Conservation (phyloP, 2,329 filamentous ascomycete genomes). For the Cyanodermella asteris region DNA sequence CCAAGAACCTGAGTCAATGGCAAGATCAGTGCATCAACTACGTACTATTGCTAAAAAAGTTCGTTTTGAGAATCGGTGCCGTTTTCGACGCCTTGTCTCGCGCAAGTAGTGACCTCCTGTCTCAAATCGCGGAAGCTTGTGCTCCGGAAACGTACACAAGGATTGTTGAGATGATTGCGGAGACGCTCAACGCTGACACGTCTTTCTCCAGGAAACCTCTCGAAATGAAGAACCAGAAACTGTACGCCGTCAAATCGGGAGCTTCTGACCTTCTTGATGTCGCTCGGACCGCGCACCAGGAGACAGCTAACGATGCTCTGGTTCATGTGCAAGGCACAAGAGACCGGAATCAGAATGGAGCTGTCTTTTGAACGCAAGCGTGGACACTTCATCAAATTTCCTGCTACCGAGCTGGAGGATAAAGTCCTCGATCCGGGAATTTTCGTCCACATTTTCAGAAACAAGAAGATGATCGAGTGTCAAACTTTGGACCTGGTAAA, state of each 20-base stretch:
- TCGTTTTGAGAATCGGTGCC: slow-evolving; percentile 43
- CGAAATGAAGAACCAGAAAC: slow-evolving; percentile 72
- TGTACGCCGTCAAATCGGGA: slow-evolving; percentile 73
- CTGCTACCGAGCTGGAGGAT: slow-evolving; percentile 38
- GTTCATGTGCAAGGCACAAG: too few relatives aligned
- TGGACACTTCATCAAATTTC: slow-evolving; percentile 58
- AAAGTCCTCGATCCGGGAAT: slow-evolving; percentile 37
- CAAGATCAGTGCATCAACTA: slow-evolving; percentile 67
- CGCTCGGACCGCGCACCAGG: slow-evolving; percentile 71
- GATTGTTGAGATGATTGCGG: slow-evolving; percentile 42
- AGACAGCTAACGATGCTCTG: slow-evolving; percentile 62
- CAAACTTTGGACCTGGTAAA: slow-evolving; percentile 73
- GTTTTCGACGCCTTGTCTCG: slow-evolving; percentile 46
- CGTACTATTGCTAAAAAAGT: slow-evolving; percentile 68
- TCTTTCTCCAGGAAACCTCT: slow-evolving; percentile 56
- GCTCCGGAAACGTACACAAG: slow-evolving; percentile 36
- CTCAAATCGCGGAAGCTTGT: slow-evolving; percentile 49
- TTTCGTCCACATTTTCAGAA: slow-evolving; percentile 57
- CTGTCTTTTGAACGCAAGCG: too few relatives aligned
- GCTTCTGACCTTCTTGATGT: slow-evolving; percentile 75
- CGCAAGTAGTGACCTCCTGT: slow-evolving; percentile 40
- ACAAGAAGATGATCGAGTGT: slow-evolving; percentile 61
- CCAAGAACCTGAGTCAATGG: slow-evolving; percentile 7
- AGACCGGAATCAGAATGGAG: slow-evolving; percentile 37
- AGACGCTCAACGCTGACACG: slow-evolving; percentile 60